Conservation (phyloP, 208 protist species). For the Trypanosoma brucei region DNA sequence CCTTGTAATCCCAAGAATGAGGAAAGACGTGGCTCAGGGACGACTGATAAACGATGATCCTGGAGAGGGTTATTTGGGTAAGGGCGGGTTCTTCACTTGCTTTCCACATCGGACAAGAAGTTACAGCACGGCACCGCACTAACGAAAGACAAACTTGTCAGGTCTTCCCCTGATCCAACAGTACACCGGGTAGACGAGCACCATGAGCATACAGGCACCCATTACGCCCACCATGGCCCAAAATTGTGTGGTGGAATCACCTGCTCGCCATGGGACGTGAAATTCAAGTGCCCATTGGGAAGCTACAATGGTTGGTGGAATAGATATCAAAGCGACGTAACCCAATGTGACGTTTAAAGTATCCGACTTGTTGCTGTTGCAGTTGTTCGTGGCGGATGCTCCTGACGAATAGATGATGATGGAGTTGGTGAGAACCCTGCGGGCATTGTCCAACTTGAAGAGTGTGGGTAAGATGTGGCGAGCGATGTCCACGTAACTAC, state of each 20-base stretch:
- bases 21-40: no score
- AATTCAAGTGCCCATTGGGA: conserved; percentile 73
- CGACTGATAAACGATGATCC: no score
- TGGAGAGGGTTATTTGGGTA: no score
- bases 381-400: conserved; percentile 34
- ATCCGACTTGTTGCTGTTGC: conserved; percentile 41
- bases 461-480: conserved; percentile 24
- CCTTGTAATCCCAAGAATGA: no score
- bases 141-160: conserved; percentile 29
- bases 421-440: conserved; percentile 44
- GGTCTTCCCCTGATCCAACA: conserved; percentile 29
- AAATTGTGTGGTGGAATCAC: conserved; percentile 36
- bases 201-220: conserved; percentile 16
- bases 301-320: conserved; percentile 51
- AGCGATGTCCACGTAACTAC: conserved; percentile 10
- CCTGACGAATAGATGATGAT: conserved; percentile 64
- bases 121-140: neutral
- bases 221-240: conserved; percentile 41
- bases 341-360: conserved; percentile 36
- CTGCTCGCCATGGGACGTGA: conserved; percentile 34
- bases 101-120: no score
- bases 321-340: conserved; percentile 38
- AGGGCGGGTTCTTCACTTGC: no score
- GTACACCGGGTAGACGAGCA: conserved; percentile 35
- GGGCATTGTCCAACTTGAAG: conserved; percentile 37